Conservation (phyloP, 1,139 yeast genomes). For the Geotrichum bryndzae region DNA sequence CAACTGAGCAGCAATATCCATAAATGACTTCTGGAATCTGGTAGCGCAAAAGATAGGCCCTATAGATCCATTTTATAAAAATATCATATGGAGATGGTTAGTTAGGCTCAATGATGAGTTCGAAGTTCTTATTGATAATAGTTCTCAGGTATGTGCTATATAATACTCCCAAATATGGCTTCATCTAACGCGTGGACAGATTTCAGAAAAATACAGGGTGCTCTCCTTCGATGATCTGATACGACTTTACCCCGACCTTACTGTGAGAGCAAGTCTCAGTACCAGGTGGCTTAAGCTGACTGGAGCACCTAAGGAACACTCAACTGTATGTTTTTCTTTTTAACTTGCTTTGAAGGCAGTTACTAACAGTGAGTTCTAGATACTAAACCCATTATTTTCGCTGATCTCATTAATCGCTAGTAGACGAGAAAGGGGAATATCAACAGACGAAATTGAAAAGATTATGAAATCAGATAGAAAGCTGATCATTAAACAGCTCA, state of each 20-base stretch:
- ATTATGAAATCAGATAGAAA: not conserved
- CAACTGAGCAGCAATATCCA: conserved; percentile 1
- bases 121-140: not conserved
- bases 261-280: not conserved
- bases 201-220: not conserved
- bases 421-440: conserved; percentile 3
- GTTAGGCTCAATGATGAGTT: conserved; percentile 2
- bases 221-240: conserved; percentile 2
- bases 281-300: conserved; percentile 2
- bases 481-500: conserved; percentile 1
- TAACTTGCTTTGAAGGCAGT: not conserved
- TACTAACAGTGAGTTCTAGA: not conserved
- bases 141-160: conserved; percentile 1
- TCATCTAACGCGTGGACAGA: not conserved
- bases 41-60: not conserved
- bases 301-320: not conserved
- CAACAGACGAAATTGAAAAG: conserved; percentile 3
- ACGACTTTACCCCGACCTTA: not conserved
- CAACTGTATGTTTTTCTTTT: not conserved
- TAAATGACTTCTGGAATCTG: conserved; percentile 5
- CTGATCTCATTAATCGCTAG: conserved; percentile 2
- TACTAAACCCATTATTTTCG: not conserved
- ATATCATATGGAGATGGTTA: conserved; percentile 11
- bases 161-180: not conserved
- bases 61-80: conserved; percentile 1